Conservation (phyloP, 495 filamentous ascomycete species). For the Aspergillus egyptiacus region DNA sequence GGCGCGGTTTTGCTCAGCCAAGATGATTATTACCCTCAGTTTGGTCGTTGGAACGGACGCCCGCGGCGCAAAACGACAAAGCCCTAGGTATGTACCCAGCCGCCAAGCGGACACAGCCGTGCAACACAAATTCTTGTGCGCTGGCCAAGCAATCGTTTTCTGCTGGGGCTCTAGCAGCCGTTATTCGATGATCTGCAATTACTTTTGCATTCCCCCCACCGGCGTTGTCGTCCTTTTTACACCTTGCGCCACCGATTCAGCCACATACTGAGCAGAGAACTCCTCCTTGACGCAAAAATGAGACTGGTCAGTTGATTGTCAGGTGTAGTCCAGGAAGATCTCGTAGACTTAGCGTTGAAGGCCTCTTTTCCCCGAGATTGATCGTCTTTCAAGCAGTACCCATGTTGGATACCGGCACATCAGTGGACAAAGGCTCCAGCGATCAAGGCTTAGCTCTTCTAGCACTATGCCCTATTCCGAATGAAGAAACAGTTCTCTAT, state of each 20-base stretch:
- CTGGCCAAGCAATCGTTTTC: not conserved
- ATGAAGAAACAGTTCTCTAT: slow-evolving; percentile 2
- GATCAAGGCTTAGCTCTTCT: slow-evolving; percentile 10
- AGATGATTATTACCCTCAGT: not conserved
- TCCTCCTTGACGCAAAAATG: not conserved
- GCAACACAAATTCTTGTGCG: slow-evolving; percentile 6
- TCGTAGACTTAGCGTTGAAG: slow-evolving; percentile 1
- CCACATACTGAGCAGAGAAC: not conserved
- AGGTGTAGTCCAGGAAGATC: not conserved
- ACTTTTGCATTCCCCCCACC: not conserved
- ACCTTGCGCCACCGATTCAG: slow-evolving; percentile 8
- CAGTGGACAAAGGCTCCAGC: slow-evolving; percentile 2
- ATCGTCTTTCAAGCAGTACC: slow-evolving; percentile 9
- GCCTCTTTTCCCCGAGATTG: slow-evolving; percentile 2
- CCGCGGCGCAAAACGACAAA: slow-evolving; percentile 10
- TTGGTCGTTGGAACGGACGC: not conserved
- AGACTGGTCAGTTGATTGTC: slow-evolving; percentile 13
- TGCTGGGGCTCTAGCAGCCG: not conserved
- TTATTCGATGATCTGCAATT: slow-evolving; percentile 1
- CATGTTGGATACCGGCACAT: slow-evolving; percentile 7
- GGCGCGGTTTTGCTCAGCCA: not conserved
- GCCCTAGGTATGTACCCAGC: slow-evolving; percentile 19
- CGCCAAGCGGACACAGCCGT: slow-evolving; percentile 8
- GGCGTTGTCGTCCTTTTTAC: not conserved
- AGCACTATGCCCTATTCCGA: slow-evolving; percentile 11